A percentile compares a stretch with the other conserved stretches of the same genome.
Conservation (phyloP, 1,139 yeast species). For the Kazachstania sp. region DNA sequence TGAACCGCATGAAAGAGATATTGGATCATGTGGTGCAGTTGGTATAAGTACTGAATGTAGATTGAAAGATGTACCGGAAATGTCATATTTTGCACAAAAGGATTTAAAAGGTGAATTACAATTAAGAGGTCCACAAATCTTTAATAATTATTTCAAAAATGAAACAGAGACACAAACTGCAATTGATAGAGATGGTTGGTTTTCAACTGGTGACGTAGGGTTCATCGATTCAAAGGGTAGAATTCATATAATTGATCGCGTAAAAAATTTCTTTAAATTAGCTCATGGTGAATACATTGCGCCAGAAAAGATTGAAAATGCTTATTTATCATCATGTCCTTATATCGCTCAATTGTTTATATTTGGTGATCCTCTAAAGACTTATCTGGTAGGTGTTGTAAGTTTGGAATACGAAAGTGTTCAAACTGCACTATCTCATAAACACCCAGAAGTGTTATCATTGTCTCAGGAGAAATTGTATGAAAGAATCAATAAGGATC, state of each 20-base stretch:
- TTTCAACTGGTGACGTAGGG: conserved; percentile 70
- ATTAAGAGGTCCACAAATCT: conserved; percentile 61
- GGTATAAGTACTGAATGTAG: conserved; percentile 48
- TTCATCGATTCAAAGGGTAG: conserved; percentile 47
- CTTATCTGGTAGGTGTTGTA: conserved; percentile 53
- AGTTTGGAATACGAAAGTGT: conserved; percentile 48
- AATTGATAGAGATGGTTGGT: conserved; percentile 63
- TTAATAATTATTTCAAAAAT: conserved; percentile 52
- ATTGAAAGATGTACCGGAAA: conserved; percentile 57
- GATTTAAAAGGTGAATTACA: conserved; percentile 50
- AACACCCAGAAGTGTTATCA: conserved; percentile 14
- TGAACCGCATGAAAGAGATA: conserved; percentile 38
- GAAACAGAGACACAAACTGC: conserved; percentile 45
- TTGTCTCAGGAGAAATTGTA: conserved; percentile 25
- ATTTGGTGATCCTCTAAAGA: conserved; percentile 60
- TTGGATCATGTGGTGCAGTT: conserved; percentile 60
- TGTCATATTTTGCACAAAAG: conserved; percentile 48
- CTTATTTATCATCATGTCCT: conserved; percentile 48
- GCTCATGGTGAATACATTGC: conserved; percentile 79
- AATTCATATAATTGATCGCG: conserved; percentile 59
- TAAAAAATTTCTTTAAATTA: conserved; percentile 71
- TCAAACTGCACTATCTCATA: conserved; percentile 14
- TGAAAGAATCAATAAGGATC: conserved; percentile 23
- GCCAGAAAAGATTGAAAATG: conserved; percentile 68
- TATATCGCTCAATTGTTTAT: conserved; percentile 49